Conservation (phyloP, 73 alveolate genomes). For the Uronychia binucleata region DNA sequence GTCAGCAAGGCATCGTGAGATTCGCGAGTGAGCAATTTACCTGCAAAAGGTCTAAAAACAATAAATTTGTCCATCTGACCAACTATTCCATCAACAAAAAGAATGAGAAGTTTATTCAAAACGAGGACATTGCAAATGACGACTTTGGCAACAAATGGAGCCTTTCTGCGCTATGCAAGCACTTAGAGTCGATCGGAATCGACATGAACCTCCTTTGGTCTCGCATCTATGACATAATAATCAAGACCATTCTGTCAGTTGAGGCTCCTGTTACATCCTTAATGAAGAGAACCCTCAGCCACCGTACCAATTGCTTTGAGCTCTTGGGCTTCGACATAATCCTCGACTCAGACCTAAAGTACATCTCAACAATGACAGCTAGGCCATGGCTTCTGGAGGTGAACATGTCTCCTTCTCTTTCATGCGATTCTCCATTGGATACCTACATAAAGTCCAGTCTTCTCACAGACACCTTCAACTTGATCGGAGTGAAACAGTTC, state of each 20-base stretch:
- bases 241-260: constrained; percentile 69
- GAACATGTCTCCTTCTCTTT: constrained; percentile 84
- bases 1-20: constrained; percentile 72
- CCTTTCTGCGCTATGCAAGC: constrained; percentile 75
- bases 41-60: constrained; percentile 63
- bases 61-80: constrained; percentile 79
- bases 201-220: constrained; percentile 78
- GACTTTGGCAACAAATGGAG: constrained; percentile 90
- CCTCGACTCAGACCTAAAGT: constrained; percentile 77
- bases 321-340: constrained; percentile 83
- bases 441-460: constrained; percentile 76
- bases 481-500: constrained; percentile 69
- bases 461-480: constrained; percentile 76
- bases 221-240: constrained; percentile 80
- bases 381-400: constrained; percentile 92
- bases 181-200: constrained; percentile 74
- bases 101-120: constrained; percentile 80
- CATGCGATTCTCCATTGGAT: constrained; percentile 86
- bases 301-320: constrained; percentile 83
- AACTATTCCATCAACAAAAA: constrained; percentile 86
- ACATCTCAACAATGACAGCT: background rate
- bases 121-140: constrained; percentile 65
- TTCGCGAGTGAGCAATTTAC: constrained; percentile 85
- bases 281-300: constrained; percentile 46
- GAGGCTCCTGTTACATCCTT: constrained; percentile 62